These are phyloP conservation scores for Polychaeton citri DNA, from an alignment of 2,329 filamentous ascomycete species.

Conservation along the genomic window DNA sequence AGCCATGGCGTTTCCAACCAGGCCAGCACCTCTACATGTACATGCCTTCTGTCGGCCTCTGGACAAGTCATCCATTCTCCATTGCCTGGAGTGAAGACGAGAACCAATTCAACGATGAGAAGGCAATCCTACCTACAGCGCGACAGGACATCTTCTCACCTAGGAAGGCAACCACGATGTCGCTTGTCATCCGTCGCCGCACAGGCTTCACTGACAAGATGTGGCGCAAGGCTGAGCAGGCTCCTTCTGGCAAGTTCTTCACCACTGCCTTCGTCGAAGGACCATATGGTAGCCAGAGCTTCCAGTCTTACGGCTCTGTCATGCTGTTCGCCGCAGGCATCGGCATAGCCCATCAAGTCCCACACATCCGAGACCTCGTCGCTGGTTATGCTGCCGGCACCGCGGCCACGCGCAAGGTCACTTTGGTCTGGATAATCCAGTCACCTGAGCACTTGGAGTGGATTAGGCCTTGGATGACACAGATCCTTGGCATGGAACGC, in stretches of 20 bases:
- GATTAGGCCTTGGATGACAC: slow-evolving; percentile 83
- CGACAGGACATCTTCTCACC: slow-evolving; percentile 38
- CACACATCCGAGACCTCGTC: slow-evolving; percentile 61
- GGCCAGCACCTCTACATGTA: slow-evolving; percentile 73
- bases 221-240: slow-evolving; percentile 51
- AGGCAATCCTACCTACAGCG: slow-evolving; percentile 31
- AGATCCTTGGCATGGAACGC: slow-evolving; percentile 67
- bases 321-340: slow-evolving; percentile 86
- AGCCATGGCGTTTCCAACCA: slow-evolving; percentile 62
- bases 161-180: slow-evolving; percentile 46
- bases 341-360: slow-evolving; percentile 89
- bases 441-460: slow-evolving; percentile 83
- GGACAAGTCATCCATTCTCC: slow-evolving; percentile 69
- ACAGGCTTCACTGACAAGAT: slow-evolving; percentile 79
- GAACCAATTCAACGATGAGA: slow-evolving; percentile 26
- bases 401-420: slow-evolving; percentile 67
- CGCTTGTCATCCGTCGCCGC: slow-evolving; percentile 75
- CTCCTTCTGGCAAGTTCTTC: slow-evolving; percentile 41
- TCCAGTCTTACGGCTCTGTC: slow-evolving; percentile 84
- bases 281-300: slow-evolving; percentile 66
- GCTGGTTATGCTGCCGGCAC: slow-evolving; percentile 49
- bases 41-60: slow-evolving; percentile 56
- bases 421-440: slow-evolving; percentile 85
- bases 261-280: slow-evolving; percentile 73
- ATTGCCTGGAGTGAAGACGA: slow-evolving; percentile 63